Evolutionary conservation across 345 rosid species (phyloP), one percentile per base, ranked within the genome.

Genomic region (Kandelia obovata): DNA sequence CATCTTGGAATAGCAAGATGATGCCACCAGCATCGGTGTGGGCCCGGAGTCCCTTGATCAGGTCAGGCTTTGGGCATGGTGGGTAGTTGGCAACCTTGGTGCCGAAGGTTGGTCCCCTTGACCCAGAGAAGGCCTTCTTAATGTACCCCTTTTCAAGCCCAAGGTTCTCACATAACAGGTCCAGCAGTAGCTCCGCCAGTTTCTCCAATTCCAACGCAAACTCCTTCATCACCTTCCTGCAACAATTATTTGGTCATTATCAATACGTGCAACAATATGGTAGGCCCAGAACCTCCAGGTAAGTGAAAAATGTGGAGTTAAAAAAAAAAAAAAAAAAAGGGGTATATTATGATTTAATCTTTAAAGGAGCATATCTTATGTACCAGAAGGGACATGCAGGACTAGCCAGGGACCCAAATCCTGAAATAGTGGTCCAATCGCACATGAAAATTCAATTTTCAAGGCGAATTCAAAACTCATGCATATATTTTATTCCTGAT

Each of bases 1-100:
- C 90, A 25, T 94, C 98, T 70, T 94, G 98, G 76, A 94, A 89
- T 52, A 94, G 87, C 55, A 94, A 66, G 68, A 94, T 89, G 81
- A 94, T 83, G 71, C 98, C 98, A 1, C 98, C 97, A 0, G 97
- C 98, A n/a, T 94, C 98, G n/a, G 98, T 91, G 78, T 94, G 98
- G 43, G 96, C 95, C 0, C 97, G 75, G 65, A 94, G 95, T 0
- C 98, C 98, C 82, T 94, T 94, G 76, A 94, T 82, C 27, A 88
- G 75, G 43, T 94, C 91, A 27, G 98, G 98, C 60, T 88, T 84
- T 2, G 98, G 98, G 76, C 92, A 91, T n/a, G 97, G 95, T 28
- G 98, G 98, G 73, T 94, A 94, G 82, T 89, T 94, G 81, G 97
- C 89, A 1, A 94, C 95, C 69, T 94, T 94, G 61, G 97, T 94